Evolutionary conservation across 371 early-diverging fungal species (phyloP).

Genomic region (Circinella umbellata): DNA sequence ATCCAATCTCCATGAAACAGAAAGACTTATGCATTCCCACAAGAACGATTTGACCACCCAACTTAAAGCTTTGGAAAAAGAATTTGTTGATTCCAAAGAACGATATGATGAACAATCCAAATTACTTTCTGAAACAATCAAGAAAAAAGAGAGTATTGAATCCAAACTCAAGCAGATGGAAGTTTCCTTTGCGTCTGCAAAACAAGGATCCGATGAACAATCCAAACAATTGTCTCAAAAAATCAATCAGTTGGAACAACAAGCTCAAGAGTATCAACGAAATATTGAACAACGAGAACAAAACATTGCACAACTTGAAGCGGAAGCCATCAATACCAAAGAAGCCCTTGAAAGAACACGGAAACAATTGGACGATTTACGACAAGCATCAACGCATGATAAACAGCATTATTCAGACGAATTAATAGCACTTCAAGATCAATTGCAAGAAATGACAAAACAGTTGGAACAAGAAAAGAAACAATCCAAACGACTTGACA

Average conservation of each 20-base stretch:
- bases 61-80: background rate
- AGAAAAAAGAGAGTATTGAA: background rate
- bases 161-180: background rate
- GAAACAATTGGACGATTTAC: background rate
- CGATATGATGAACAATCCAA: background rate
- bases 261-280: background rate
- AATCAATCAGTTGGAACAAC: conserved; percentile 3
- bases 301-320: background rate
- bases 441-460: background rate
- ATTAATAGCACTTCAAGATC: background rate
- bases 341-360: background rate
- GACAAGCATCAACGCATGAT: background rate
- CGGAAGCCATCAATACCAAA: background rate
- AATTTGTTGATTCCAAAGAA: background rate
- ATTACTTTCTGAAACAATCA: background rate
- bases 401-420: background rate
- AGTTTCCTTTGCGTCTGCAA: background rate
- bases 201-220: background rate
- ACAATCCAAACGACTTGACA: conserved; percentile 3
- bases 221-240: background rate
- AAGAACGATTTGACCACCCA: conserved; percentile 7
- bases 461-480: background rate
- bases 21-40: no score
- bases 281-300: background rate
- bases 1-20: background rate